A percentile compares a stretch with the other conserved stretches of the same genome.
These are phyloP conservation scores for Pythium vanterpoolii DNA, from an alignment of 352 stramenopile species.

Conservation along the genomic window DNA sequence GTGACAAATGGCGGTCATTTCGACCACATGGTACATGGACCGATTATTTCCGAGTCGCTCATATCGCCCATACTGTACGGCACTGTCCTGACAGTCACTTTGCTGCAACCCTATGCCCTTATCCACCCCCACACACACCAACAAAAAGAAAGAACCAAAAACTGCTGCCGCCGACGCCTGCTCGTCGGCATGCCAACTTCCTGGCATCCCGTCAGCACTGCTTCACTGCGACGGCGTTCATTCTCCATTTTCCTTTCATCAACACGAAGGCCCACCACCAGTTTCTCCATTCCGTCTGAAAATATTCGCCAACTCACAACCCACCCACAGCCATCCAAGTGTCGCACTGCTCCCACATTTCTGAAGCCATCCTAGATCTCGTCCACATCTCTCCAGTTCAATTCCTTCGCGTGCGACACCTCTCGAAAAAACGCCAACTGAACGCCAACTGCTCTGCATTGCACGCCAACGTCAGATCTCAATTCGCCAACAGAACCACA, in stretches of 20 bases:
- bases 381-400: background rate
- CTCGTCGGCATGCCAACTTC: slow-evolving; percentile 1
- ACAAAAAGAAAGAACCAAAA: slow-evolving; percentile 2
- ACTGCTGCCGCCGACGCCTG: background rate
- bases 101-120: slow-evolving; percentile 16
- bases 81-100: background rate
- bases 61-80: background rate
- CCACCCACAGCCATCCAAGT: slow-evolving; percentile 1
- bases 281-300: background rate
- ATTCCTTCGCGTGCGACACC: background rate
- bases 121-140: background rate
- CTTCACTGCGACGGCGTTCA: background rate
- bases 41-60: too few relatives aligned
- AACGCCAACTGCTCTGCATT: too few relatives aligned
- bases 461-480: background rate
- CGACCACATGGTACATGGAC: slow-evolving; percentile 18
- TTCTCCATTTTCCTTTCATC: slow-evolving; percentile 1
- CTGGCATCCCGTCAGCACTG: background rate
- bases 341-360: slow-evolving; percentile 17
- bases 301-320: slow-evolving; percentile 5
- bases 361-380: slow-evolving; percentile 10
- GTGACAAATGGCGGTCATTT: slow-evolving; percentile 25
- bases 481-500: slow-evolving; percentile 11
- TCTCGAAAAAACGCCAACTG: background rate
- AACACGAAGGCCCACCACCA: background rate